Percentiles rank a stretch among this genome's conserved stretches.
phyloP scores from a whole-genome alignment of 257 asterid species.

The Apocynum venetum region DNA sequence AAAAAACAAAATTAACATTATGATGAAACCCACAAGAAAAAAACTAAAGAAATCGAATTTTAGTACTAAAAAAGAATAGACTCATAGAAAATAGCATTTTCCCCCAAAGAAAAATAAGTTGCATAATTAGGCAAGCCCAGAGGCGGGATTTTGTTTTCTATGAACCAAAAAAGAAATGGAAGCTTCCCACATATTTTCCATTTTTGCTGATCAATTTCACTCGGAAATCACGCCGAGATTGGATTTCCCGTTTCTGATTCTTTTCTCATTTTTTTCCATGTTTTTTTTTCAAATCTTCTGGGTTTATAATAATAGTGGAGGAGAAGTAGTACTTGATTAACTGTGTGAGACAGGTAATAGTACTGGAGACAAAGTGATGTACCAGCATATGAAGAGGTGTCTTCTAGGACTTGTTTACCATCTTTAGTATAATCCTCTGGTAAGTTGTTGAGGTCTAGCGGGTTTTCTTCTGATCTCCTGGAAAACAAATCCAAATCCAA shows the following conservation, averaged over 20 bases:
- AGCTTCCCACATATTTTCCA: background rate
- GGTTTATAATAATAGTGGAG: background rate
- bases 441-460: slow-evolving; percentile 91
- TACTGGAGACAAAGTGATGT: slow-evolving; percentile 35
- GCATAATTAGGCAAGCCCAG: background rate
- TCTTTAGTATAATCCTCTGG: slow-evolving; percentile 81
- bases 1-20: background rate
- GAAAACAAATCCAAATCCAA: slow-evolving; percentile 6
- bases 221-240: background rate
- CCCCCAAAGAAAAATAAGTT: too few relatives aligned
- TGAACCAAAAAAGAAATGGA: background rate
- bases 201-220: background rate
- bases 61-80: background rate
- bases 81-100: background rate
- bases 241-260: background rate
- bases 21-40: background rate
- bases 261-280: background rate
- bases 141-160: background rate
- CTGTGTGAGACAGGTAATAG: slow-evolving; percentile 13
- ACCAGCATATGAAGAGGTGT: slow-evolving; percentile 82
- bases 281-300: background rate
- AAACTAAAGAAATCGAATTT: background rate
- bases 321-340: background rate
- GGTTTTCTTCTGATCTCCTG: slow-evolving; percentile 86
- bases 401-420: slow-evolving; percentile 55